Evolutionary conservation across 495 filamentous ascomycete species (phyloP), one percentile per base, ranked within the genome.

Genomic region (Penicillium atrosanguineum): DNA sequence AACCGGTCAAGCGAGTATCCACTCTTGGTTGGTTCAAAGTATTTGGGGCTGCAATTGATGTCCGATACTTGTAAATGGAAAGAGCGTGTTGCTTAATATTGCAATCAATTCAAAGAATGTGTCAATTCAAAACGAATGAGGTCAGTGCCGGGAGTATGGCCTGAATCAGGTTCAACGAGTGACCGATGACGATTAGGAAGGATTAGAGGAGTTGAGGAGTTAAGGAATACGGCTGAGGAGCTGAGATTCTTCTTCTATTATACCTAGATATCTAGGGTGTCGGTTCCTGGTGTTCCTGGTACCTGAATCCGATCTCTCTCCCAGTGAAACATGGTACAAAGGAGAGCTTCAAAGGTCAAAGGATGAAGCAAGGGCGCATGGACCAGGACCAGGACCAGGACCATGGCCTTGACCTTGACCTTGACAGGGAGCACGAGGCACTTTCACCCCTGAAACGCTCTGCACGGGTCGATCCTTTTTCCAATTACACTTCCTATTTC

Each of bases 1-100:
- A 58, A 60, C 60, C 64, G 64, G 64, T 60, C 64, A 67, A 67
- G 64, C 64, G 61, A 50, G 25, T 36, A 19, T 40, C 56, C 48
- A 53, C 8, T 40, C 38, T 20, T 19, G 7, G 38, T 20, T 19
- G 19, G 4, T 11, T n/a, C n/a, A 6, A n/a, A 18, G 9, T 40
- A 20, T 40, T 40, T 40, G 4, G 38, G 12, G 38, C 6, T 31
- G 28, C 11, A 12, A 31, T 8, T 3, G 12, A 4, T 34, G 31
- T 14, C 11, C 11, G 31, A 34, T 31, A 31, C 2, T 7, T 11
- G 12, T 14, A 3, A 12, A 34, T 12, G 11, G 12, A 14, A 34
- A 34, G 31, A 1, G 0, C 0, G 11, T 1, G 31, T 34, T 34
- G 31, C 31, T 34, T 14, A 34, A 14, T 34, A 34, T 14, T 34